A percentile compares a stretch with the other conserved stretches of the same genome.
These are phyloP conservation scores for Smallanthus sonchifolius DNA, from an alignment of 129 eudicot species.

Conservation along the genomic window DNA sequence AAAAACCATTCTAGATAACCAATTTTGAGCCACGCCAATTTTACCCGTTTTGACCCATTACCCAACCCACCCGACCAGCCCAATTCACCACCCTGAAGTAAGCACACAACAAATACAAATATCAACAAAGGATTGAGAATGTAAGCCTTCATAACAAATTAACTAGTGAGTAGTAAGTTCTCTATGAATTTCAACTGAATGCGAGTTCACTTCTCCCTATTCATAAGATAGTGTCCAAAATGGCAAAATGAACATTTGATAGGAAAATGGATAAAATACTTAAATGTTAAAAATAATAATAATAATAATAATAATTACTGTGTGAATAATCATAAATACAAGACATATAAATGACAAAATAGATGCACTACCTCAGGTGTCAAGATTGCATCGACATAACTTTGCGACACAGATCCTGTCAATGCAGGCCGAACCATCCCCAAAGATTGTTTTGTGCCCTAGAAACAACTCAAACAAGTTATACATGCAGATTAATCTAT, in stretches of 20 bases:
- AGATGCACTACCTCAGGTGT: slow-evolving; percentile 34
- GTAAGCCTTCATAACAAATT: background rate
- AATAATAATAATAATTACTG: too few relatives aligned
- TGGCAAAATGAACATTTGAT: background rate
- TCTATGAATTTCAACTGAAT: background rate
- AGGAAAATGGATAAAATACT: background rate
- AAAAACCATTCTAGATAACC: background rate
- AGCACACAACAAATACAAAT: background rate
- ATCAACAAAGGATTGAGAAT: background rate
- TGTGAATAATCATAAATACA: background rate
- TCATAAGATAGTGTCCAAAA: background rate
- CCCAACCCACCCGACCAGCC: background rate
- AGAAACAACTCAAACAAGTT: slow-evolving; percentile 22
- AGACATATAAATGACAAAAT: background rate
- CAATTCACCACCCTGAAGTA: background rate
- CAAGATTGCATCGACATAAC: slow-evolving; percentile 11
- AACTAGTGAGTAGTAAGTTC: background rate
- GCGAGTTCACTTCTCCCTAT: background rate
- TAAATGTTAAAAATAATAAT: too few relatives aligned
- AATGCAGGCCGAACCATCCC: slow-evolving; percentile 35
- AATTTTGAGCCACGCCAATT: background rate
- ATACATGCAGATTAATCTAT: background rate
- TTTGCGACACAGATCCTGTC: slow-evolving; percentile 24
- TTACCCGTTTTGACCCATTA: background rate
- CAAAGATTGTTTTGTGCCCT: slow-evolving; percentile 35